Conservation (phyloP, 176 grass and related monocot genomes). For the bread wheat (Triticum aestivum) region DNA sequence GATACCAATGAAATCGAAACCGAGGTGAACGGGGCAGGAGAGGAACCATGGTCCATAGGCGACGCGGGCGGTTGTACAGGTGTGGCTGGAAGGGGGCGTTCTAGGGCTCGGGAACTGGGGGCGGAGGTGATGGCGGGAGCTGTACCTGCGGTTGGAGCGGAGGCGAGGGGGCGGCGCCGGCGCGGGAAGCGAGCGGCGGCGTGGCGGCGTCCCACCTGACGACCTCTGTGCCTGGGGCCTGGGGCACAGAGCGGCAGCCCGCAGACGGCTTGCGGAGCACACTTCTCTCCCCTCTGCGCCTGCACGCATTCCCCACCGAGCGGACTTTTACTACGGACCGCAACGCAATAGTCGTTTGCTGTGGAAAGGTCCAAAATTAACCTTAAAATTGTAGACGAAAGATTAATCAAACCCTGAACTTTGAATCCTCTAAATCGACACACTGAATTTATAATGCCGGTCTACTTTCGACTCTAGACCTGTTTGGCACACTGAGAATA, state of each 20-base stretch:
- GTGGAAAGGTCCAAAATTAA: too few relatives aligned
- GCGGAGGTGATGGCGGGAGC: not conserved
- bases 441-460: too few relatives aligned
- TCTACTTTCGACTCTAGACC: too few relatives aligned
- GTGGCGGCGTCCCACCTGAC: not conserved
- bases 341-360: too few relatives aligned
- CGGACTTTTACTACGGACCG: too few relatives aligned
- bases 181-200: not conserved
- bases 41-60: not conserved
- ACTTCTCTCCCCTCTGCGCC: not conserved
- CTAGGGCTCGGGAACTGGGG: not conserved
- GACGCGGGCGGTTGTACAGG: not conserved
- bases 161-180: not conserved
- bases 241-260: too few relatives aligned
- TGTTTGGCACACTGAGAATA: too few relatives aligned
- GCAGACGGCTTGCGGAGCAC: conserved; percentile 8
- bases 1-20: not conserved
- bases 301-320: not conserved
- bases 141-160: not conserved
- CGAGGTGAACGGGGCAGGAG: not conserved
- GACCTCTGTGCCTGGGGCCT: not conserved
- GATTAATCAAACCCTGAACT: too few relatives aligned
- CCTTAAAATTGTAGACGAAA: too few relatives aligned
- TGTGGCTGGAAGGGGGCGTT: not conserved
- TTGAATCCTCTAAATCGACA: too few relatives aligned